A percentile compares a stretch with the other conserved stretches of the same genome.
Evolutionary conservation across 768 basidiomycete species (phyloP).

Genomic region (Leucosporidium creatinivorum): DNA sequence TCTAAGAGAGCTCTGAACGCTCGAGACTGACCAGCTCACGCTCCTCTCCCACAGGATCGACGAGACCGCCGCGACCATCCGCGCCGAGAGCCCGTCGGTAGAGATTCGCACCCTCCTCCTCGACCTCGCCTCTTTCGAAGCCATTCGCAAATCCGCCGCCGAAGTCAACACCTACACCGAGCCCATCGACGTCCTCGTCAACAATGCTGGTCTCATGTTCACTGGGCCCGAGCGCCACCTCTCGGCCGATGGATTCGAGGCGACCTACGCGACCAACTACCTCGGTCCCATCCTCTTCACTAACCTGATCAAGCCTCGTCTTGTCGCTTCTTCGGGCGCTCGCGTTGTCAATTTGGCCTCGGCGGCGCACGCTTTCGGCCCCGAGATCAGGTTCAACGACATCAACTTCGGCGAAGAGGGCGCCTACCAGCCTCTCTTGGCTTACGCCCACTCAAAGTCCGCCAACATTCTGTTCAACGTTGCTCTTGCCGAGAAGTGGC

Average conservation of each 20-base stretch:
- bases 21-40: neutral
- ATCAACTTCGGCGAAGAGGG: slow-evolving; percentile 1
- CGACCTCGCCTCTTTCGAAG: neutral
- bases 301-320: slow-evolving; percentile 9
- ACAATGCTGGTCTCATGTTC: slow-evolving; percentile 21
- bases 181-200: slow-evolving; percentile 7
- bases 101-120: neutral
- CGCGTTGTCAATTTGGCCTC: slow-evolving; percentile 19
- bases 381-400: neutral
- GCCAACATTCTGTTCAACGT: slow-evolving; percentile 26
- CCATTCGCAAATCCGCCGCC: neutral
- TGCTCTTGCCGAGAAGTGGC: slow-evolving; percentile 4
- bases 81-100: neutral
- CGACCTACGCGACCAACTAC: slow-evolving; percentile 22
- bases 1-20: neutral
- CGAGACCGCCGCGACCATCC: neutral
- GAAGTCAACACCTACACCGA: neutral
- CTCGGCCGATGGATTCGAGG: slow-evolving; percentile 18
- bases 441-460: slow-evolving; percentile 20
- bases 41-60: neutral
- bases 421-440: neutral
- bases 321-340: neutral
- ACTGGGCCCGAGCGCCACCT: neutral
- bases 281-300: slow-evolving; percentile 28
- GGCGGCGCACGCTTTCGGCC: slow-evolving; percentile 2